Evolutionary conservation across 805 yeast species (phyloP), one percentile per base, ranked within the genome.

Genomic region (Suhomyces prunicola): DNA sequence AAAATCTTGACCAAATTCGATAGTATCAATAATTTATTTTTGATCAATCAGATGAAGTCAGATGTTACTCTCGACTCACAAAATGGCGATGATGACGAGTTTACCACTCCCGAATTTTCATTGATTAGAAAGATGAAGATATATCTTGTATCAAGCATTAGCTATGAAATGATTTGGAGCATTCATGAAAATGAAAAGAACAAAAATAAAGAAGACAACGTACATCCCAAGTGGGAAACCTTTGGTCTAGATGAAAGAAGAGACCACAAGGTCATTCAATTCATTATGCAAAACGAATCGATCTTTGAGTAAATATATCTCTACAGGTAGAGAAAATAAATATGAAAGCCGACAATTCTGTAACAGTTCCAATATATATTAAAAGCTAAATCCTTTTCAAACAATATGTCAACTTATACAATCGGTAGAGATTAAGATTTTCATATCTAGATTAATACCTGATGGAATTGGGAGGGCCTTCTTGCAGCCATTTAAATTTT

Each of bases 81-180:
- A 51, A 52, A 57, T 42, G 52, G 51, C 5, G 44, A 50, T 1
- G 47, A 48, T 27, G 36, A 47, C 26, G 54, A 41, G 31, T 45
- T 10, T 6, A 44, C 36, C 42, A 55, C 55, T 10, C 49, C 42
- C 3, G 60, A 67, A 4, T 68, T 68, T 52, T 68, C 69, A 48
- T 57, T 75, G 39, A 62, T 75, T 19, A 67, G 66, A 46, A 63
- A 63, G 47, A 71, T 72, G 71, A 63, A 67, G 50, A 65, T 65
- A 51, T 67, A 71, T 55, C 63, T 73, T 46, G 71, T 67, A 7
- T 66, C 74, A 22, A 68, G 73, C 48, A 64, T 75, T 50, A 60
- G 60, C 41, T 73, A 72, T 56, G 80, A 75, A 58, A 56, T 75
- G 62, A 67, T 72, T 23, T 74, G 76, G 76, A 62, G 65, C 33